Conservation (phyloP, 805 yeast species). For the Candida wancherniae region DNA sequence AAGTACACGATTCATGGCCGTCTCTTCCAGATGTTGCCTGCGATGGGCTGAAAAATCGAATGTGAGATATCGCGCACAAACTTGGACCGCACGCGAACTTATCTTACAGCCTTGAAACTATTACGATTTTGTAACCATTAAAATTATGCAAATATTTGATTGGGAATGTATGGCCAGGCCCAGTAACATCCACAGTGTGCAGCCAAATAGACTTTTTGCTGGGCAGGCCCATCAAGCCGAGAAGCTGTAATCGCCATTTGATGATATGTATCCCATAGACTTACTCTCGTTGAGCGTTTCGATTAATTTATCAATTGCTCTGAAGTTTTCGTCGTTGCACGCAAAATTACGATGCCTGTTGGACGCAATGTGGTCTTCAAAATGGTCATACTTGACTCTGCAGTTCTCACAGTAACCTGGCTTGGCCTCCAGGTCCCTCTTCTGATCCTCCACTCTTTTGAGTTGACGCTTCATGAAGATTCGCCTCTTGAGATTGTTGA, state of each 20-base stretch:
- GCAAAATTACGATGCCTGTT: constrained; percentile 79
- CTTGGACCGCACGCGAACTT: too few relatives aligned
- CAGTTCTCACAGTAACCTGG: constrained; percentile 96
- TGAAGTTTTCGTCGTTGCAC: constrained; percentile 61
- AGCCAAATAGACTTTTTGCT: too few relatives aligned
- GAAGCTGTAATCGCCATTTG: constrained; percentile 36
- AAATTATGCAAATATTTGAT: too few relatives aligned
- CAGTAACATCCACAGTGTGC: too few relatives aligned
- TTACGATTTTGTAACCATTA: too few relatives aligned
- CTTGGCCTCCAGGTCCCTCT: constrained; percentile 28
- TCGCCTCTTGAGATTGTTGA: constrained; percentile 45
- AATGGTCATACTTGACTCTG: constrained; percentile 72
- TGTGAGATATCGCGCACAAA: too few relatives aligned
- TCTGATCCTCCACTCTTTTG: constrained; percentile 18
- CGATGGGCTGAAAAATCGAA: too few relatives aligned
- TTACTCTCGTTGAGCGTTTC: constrained; percentile 41
- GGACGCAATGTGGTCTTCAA: constrained; percentile 68
- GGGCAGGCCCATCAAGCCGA: constrained; percentile 1
- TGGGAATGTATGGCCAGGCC: too few relatives aligned
- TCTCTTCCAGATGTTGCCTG: too few relatives aligned
- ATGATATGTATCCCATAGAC: constrained; percentile 38
- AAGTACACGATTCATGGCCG: too few relatives aligned
- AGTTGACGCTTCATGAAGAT: constrained; percentile 38
- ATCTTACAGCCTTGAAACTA: too few relatives aligned
- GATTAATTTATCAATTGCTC: constrained; percentile 71